These are phyloP conservation scores for Colletotrichum chrysophilum DNA, from an alignment of 2,329 filamentous ascomycete species.

Conservation along the genomic window DNA sequence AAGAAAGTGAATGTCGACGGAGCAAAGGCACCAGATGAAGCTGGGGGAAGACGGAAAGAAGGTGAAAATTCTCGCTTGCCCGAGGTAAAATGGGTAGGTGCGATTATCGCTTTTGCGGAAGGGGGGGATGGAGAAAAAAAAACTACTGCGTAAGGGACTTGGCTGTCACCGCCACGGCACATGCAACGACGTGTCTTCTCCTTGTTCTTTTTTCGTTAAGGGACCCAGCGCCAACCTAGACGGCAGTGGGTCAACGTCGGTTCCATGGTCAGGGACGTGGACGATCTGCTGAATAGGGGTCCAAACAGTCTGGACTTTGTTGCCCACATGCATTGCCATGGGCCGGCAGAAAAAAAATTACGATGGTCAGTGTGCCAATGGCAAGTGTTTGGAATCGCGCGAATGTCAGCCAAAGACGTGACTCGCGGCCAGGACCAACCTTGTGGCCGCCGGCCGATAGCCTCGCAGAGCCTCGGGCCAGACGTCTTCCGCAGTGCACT, in stretches of 20 bases:
- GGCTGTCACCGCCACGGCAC: constrained; percentile 4
- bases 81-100: constrained; percentile 1
- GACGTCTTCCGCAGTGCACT: not conserved
- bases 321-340: not conserved
- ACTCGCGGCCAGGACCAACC: constrained; percentile 5
- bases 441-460: not conserved
- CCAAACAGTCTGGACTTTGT: not conserved
- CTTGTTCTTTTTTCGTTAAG: not conserved
- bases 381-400: constrained; percentile 3
- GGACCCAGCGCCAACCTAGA: not conserved
- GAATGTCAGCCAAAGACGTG: not conserved
- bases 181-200: constrained; percentile 8
- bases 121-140: not conserved
- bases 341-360: constrained; percentile 4
- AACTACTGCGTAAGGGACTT: not conserved
- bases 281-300: constrained; percentile 18
- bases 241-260: not conserved
- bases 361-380: not conserved
- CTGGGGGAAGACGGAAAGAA: not conserved
- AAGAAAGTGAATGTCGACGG: not conserved
- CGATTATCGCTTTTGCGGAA: not conserved
- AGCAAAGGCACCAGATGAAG: not conserved
- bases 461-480: not conserved
- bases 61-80: constrained; percentile 3
- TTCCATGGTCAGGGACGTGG: not conserved